Percentiles rank a stretch among this genome's conserved stretches.
Conservation (phyloP, 768 basidiomycete species). For the Grammothele lineata region DNA sequence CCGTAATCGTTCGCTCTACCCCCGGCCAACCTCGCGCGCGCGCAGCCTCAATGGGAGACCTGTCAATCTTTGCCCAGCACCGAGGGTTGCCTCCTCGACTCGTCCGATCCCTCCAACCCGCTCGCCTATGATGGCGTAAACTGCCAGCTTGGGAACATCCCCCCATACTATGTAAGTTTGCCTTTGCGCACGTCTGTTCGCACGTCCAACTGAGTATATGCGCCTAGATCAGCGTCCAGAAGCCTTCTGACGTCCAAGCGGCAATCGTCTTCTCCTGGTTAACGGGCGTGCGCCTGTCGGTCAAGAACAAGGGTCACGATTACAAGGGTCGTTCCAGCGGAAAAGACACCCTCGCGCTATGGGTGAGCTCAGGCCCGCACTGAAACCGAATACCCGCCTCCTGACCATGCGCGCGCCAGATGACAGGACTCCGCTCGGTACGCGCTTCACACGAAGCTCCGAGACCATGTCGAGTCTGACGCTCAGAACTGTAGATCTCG, state of each 20-base stretch:
- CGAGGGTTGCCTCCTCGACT: constrained; percentile 46
- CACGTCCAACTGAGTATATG: too few species aligned
- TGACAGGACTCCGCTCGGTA: constrained; percentile 15
- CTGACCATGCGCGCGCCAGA: too few species aligned
- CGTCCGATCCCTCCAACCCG: constrained; percentile 19
- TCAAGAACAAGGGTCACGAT: constrained; percentile 34
- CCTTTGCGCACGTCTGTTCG: background rate
- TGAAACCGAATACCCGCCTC: too few species aligned
- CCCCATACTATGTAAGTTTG: constrained; percentile 24
- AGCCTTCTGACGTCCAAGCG: constrained; percentile 20
- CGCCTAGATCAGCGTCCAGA: constrained; percentile 22
- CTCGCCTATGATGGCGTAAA: constrained; percentile 13
- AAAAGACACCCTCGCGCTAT: constrained; percentile 23
- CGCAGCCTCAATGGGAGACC: constrained; percentile 48
- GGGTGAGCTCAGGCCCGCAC: too few species aligned
- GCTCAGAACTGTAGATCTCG: constrained; percentile 7
- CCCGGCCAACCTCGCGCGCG: too few species aligned
- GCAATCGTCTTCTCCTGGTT: constrained; percentile 22
- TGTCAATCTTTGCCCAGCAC: constrained; percentile 39
- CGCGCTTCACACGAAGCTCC: background rate
- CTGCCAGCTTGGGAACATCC: constrained; percentile 25
- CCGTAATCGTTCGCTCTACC: too few species aligned
- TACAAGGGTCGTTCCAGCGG: constrained; percentile 30
- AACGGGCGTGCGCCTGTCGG: constrained; percentile 23
- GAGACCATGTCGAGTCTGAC: too few species aligned